A percentile compares a stretch with the other conserved stretches of the same genome.
phyloP scores from a whole-genome alignment of 495 filamentous ascomycete genomes.

The Friedmanniomyces simplex region DNA sequence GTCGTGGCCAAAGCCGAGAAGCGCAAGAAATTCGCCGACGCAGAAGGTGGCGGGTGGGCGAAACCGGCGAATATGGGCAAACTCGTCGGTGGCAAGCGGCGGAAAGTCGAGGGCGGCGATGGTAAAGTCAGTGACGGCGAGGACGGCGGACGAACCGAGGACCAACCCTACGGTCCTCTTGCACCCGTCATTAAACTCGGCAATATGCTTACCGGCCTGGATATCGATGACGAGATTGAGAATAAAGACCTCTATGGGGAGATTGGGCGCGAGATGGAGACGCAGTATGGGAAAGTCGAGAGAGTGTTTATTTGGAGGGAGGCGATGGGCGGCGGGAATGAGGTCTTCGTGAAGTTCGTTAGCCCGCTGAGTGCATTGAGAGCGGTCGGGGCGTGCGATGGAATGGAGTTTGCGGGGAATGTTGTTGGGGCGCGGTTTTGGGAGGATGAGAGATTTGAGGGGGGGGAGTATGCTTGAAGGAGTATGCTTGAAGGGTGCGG shows the following conservation, averaged over 20 bases:
- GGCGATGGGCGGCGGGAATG: conserved; percentile 38
- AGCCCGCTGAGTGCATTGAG: conserved; percentile 68
- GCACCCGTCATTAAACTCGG: conserved; percentile 66
- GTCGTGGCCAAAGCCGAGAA: conserved; percentile 76
- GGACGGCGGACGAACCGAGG: background rate
- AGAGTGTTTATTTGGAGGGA: conserved; percentile 60
- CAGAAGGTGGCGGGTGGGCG: conserved; percentile 69
- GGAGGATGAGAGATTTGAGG: conserved; percentile 68
- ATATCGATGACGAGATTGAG: conserved; percentile 58
- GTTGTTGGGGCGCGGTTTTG: conserved; percentile 68
- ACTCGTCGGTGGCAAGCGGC: conserved; percentile 63
- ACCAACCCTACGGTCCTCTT: conserved; percentile 54
- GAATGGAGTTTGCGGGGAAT: conserved; percentile 78
- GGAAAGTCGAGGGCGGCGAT: conserved; percentile 36
- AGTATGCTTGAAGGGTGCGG: conserved; percentile 40
- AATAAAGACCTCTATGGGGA: conserved; percentile 71
- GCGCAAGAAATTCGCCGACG: conserved; percentile 59
- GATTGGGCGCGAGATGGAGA: conserved; percentile 81
- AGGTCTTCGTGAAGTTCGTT: conserved; percentile 88
- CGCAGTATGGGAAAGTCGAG: conserved; percentile 81
- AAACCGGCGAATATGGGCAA: conserved; percentile 60
- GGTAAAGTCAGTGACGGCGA: conserved; percentile 39
- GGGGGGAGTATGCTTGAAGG: conserved; percentile 47
- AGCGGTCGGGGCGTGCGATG: conserved; percentile 82
- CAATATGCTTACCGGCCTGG: conserved; percentile 75